Conservation (phyloP, 805 yeast species). For the Wickerhamomyces alni region DNA sequence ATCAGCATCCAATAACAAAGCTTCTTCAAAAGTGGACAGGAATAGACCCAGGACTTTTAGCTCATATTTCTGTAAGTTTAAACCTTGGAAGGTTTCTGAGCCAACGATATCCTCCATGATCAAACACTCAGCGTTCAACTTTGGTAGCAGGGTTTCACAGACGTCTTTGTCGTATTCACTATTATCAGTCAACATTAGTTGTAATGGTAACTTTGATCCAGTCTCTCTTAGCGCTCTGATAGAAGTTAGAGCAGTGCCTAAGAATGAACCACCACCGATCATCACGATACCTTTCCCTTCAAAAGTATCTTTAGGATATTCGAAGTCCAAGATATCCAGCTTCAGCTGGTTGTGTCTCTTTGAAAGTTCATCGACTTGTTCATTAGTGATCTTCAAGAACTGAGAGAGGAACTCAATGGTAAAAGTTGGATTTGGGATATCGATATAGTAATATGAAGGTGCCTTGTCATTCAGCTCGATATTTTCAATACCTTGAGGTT, state of each 20-base stretch:
- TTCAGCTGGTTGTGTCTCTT: constrained; percentile 17
- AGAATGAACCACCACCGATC: constrained; percentile 38
- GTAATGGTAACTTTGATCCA: constrained; percentile 39
- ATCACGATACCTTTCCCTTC: constrained; percentile 28
- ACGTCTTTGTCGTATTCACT: constrained; percentile 37
- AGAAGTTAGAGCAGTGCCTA: constrained; percentile 35
- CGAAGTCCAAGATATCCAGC: constrained; percentile 10
- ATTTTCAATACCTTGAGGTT: constrained; percentile 16
- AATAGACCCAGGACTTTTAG: constrained; percentile 34
- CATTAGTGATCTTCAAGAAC: constrained; percentile 12
- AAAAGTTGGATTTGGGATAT: constrained; percentile 23
- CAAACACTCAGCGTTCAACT: constrained; percentile 37
- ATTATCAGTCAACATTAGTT: constrained; percentile 34
- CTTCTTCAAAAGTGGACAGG: constrained; percentile 40
- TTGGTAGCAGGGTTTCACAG: constrained; percentile 35
- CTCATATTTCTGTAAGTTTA: constrained; percentile 21
- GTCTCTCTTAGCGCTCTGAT: constrained; percentile 34
- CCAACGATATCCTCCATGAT: constrained; percentile 32
- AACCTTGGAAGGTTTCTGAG: constrained; percentile 13
- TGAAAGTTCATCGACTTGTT: constrained; percentile 15
- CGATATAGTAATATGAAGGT: constrained; percentile 22
- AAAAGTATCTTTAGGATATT: constrained; percentile 19
- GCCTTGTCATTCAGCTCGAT: constrained; percentile 18
- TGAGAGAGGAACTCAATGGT: constrained; percentile 18
- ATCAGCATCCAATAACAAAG: constrained; percentile 42